Evolutionary conservation across 2,329 filamentous ascomycete species (phyloP).

Genomic region (Calonectria hawksworthii): DNA sequence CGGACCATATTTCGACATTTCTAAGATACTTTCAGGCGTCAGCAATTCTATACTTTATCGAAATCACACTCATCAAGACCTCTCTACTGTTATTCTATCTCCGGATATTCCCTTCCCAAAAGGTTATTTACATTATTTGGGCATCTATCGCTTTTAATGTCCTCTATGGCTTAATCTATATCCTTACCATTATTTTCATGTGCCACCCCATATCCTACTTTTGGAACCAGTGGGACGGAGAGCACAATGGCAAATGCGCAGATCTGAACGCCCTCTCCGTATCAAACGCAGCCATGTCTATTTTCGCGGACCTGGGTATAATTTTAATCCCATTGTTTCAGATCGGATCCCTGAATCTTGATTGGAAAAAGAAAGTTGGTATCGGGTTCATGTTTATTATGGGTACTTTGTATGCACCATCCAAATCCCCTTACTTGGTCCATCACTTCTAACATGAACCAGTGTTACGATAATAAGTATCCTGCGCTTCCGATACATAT

Average conservation of each 20-base stretch:
- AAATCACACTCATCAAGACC: conserved; percentile 55
- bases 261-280: neutral
- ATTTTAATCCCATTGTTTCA: neutral
- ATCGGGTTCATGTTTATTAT: neutral
- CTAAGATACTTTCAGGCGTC: conserved; percentile 50
- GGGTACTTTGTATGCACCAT: conserved; percentile 46
- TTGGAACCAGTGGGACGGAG: conserved; percentile 48
- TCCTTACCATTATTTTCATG: conserved; percentile 52
- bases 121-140: conserved; percentile 50
- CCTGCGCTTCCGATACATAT: neutral
- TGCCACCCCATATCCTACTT: conserved; percentile 56
- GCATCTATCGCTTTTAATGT: conserved; percentile 49
- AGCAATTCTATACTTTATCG: conserved; percentile 55
- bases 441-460: neutral
- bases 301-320: neutral
- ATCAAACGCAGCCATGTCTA: neutral
- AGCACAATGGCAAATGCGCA: neutral
- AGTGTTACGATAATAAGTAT: conserved; percentile 36
- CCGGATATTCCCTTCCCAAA: conserved; percentile 54
- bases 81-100: conserved; percentile 59
- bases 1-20: conserved; percentile 41
- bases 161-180: conserved; percentile 49
- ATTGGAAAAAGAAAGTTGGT: neutral
- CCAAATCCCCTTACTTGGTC: neutral
- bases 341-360: neutral